Evolutionary conservation across 495 filamentous ascomycete genomes (phyloP).

Genomic region (Trichoderma asperelloides): DNA sequence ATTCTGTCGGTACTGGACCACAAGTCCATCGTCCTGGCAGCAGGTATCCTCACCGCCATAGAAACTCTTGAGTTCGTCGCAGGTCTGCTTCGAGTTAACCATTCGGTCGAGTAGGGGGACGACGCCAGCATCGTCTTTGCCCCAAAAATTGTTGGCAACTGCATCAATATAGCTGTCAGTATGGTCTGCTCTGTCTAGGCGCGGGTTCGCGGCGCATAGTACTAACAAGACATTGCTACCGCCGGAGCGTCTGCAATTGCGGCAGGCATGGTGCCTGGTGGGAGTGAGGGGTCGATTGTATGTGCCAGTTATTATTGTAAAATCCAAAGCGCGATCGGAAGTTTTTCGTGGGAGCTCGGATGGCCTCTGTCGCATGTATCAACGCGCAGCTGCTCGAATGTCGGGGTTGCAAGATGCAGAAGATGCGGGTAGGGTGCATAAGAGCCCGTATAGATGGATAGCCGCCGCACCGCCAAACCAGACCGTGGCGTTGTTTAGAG

Average conservation of each 20-base stretch:
- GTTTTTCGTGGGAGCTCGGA: not conserved
- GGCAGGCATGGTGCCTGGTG: slow-evolving; percentile 7
- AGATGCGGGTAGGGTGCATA: not conserved
- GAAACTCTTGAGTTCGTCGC: slow-evolving; percentile 87
- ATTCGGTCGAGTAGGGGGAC: slow-evolving; percentile 89
- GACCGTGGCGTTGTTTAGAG: not conserved
- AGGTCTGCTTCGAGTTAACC: slow-evolving; percentile 90
- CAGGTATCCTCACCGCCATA: slow-evolving; percentile 57
- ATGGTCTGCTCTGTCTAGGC: not conserved
- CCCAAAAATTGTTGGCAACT: slow-evolving; percentile 96
- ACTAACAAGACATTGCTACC: slow-evolving; percentile 11
- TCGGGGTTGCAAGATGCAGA: not conserved
- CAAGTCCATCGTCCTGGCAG: not conserved
- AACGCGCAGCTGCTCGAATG: too few species aligned
- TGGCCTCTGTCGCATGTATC: not conserved
- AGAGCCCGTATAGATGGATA: not conserved
- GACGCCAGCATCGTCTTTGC: slow-evolving; percentile 96
- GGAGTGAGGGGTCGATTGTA: not conserved
- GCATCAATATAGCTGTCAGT: not conserved
- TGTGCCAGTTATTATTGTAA: not conserved
- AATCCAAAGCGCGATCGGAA: not conserved
- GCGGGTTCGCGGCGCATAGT: not conserved
- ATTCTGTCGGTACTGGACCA: not conserved
- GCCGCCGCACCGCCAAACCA: not conserved
- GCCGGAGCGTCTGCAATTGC: slow-evolving; percentile 8